Conservation (phyloP, 495 filamentous ascomycete species). For the Aspergillus cavernicola region DNA sequence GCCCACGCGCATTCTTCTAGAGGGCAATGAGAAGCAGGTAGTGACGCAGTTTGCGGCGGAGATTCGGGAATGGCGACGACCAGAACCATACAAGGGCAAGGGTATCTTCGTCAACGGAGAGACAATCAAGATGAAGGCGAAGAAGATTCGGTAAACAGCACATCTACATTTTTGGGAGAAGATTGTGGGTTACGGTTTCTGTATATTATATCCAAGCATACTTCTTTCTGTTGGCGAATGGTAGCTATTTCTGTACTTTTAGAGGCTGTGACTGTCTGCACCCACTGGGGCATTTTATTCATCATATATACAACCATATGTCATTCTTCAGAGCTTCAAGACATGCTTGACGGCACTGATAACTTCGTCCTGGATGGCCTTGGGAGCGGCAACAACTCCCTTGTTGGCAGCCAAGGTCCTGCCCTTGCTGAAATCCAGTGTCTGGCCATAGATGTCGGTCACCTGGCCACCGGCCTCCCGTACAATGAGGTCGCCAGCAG, state of each 20-base stretch:
- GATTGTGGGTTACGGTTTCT: conserved; percentile 25
- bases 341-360: conserved; percentile 80
- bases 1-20: conserved; percentile 88
- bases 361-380: conserved; percentile 68
- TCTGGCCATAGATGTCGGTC: conserved; percentile 75
- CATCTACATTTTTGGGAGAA: conserved; percentile 16
- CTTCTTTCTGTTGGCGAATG: conserved; percentile 21
- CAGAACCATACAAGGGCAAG: conserved; percentile 99
- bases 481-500: conserved; percentile 92
- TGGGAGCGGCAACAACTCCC: conserved; percentile 86
- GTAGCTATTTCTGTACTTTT: conserved; percentile 36
- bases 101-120: conserved; percentile 97
- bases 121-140: conserved; percentile 95
- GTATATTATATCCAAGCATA: conserved; percentile 41
- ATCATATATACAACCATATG: conserved; percentile 9
- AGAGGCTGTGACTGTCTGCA: conserved; percentile 23
- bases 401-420: conserved; percentile 85
- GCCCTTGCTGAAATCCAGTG: conserved; percentile 80
- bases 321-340: conserved; percentile 49
- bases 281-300: conserved; percentile 10
- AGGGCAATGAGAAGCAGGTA: conserved; percentile 78
- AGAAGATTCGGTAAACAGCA: conserved; percentile 85
- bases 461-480: conserved; percentile 91
- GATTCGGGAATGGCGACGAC: conserved; percentile 82
- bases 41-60: conserved; percentile 87